phyloP scores from a whole-genome alignment of 1,139 yeast genomes.

The Candida sp. region DNA sequence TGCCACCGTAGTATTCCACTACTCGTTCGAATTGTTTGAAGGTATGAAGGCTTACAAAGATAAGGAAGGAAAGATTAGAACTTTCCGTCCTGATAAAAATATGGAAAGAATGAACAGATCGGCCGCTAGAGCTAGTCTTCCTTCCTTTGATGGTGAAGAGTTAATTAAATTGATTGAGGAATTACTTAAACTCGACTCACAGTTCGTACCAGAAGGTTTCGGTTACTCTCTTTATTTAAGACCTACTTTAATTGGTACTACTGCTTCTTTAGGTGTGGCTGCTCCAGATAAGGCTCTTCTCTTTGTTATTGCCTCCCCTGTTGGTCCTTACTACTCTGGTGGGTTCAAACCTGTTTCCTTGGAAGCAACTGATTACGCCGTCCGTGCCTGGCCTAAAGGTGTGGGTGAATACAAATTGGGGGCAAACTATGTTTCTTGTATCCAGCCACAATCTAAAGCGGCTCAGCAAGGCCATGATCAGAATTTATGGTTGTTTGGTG shows the following conservation, averaged over 20 bases:
- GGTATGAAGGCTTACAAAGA: slow-evolving; percentile 95
- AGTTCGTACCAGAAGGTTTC: slow-evolving; percentile 75
- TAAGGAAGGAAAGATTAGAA: slow-evolving; percentile 59
- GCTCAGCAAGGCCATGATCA: slow-evolving; percentile 90
- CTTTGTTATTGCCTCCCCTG: slow-evolving; percentile 89
- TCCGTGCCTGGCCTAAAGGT: slow-evolving; percentile 99
- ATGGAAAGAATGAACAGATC: slow-evolving; percentile 89
- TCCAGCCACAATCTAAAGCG: slow-evolving; percentile 85
- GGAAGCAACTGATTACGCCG: slow-evolving; percentile 93
- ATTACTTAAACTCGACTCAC: slow-evolving; percentile 67
- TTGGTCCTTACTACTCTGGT: slow-evolving; percentile 86
- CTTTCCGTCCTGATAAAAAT: slow-evolving; percentile 90
- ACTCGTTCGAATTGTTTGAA: slow-evolving; percentile 93
- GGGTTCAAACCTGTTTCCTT: slow-evolving; percentile 93
- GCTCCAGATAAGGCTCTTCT: slow-evolving; percentile 77
- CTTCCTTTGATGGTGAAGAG: slow-evolving; percentile 77
- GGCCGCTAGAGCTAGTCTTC: slow-evolving; percentile 84
- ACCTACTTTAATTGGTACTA: slow-evolving; percentile 93
- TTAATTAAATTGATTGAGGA: slow-evolving; percentile 71
- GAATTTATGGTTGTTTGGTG: slow-evolving; percentile 94
- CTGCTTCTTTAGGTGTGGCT: slow-evolving; percentile 80
- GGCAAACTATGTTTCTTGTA: slow-evolving; percentile 96
- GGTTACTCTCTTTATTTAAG: slow-evolving; percentile 92
- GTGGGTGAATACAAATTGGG: slow-evolving; percentile 95
- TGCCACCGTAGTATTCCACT: slow-evolving; percentile 86